Base-by-base conservation (phyloP, 768 basidiomycete genomes). In the Trametes villosa region DNA sequence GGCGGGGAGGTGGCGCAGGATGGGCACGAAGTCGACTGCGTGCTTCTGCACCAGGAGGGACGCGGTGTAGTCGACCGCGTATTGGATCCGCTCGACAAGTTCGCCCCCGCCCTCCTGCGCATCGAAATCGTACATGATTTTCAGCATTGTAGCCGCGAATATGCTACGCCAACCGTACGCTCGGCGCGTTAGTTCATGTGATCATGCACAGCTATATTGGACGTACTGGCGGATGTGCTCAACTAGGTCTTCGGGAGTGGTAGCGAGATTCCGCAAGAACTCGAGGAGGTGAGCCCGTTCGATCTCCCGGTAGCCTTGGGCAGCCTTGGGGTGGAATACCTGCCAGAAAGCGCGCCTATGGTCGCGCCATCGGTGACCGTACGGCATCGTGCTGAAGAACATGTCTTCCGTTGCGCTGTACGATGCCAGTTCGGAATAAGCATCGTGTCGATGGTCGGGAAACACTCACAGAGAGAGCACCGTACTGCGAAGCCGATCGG, bases 1-100 rank as follows among this genome's bases (percentile, higher is more conserved):
- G 13, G 22, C 11, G 0, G 70, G 70, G 4, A 70, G 27, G 38
- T 68, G 61, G 34, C 60, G 50, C 22, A 70, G 26, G 20, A 53
- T 17, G 6, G 64, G 64, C 2, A 65, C 34, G 20, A 51, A 6
- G 33, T 65, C 42, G 42, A 44, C 20, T 6, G 42, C 18, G n/a
- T 44, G 42, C 31, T 22, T 46, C 15, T 24, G 53, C 8, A 57
- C 42, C 15, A 53, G 20, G 13, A 57, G 61, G 4, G 49, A 24
- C 2, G 55, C 57, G 2, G 60, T 47, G 11, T 27, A 36, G 22
- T 30, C 29, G 11, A 31, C 44, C 27, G 50, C 22, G 1, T 44
- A 13, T 4, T 22, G 51, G 12, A 33, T 52, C 13, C 53, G 11
- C 1, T 47, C 30, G 22, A 64, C 30, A 18, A 38, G 42, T 8